Percentiles rank a stretch among this genome's conserved stretches.
These are phyloP conservation scores for Aspergillus felis DNA, from an alignment of 2,329 filamentous ascomycete genomes.

Conservation along the genomic window DNA sequence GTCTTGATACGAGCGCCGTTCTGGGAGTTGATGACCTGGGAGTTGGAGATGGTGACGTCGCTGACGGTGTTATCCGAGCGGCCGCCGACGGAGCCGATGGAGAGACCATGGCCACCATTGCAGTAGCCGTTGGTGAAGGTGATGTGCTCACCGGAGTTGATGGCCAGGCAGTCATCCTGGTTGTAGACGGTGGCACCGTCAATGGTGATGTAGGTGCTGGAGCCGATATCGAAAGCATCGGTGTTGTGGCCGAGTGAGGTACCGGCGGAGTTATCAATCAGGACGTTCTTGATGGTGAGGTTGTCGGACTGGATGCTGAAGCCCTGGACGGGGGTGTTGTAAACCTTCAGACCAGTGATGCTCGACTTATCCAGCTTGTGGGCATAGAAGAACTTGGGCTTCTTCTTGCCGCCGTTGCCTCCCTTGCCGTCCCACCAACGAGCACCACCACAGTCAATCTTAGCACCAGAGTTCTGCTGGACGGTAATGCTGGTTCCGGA, in stretches of 20 bases:
- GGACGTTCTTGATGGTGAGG: slow-evolving; percentile 50
- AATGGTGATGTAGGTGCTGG: slow-evolving; percentile 49
- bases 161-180: slow-evolving; percentile 58
- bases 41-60: slow-evolving; percentile 49
- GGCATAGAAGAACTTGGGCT: slow-evolving; percentile 63
- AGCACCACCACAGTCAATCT: slow-evolving; percentile 54
- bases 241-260: slow-evolving; percentile 48
- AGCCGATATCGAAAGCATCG: slow-evolving; percentile 38
- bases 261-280: slow-evolving; percentile 57
- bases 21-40: slow-evolving; percentile 48
- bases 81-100: slow-evolving; percentile 59
- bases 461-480: slow-evolving; percentile 47
- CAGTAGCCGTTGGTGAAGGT: slow-evolving; percentile 26
- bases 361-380: slow-evolving; percentile 29
- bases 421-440: slow-evolving; percentile 61
- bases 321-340: slow-evolving; percentile 37
- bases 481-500: slow-evolving; percentile 55
- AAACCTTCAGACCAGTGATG: slow-evolving; percentile 31
- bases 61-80: slow-evolving; percentile 53
- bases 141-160: slow-evolving; percentile 52
- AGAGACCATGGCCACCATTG: slow-evolving; percentile 49
- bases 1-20: slow-evolving; percentile 61
- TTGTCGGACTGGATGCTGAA: slow-evolving; percentile 45
- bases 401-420: slow-evolving; percentile 57
- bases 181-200: slow-evolving; percentile 51